Conservation (phyloP, 2,329 filamentous ascomycete genomes). For the Phoma sp. region DNA sequence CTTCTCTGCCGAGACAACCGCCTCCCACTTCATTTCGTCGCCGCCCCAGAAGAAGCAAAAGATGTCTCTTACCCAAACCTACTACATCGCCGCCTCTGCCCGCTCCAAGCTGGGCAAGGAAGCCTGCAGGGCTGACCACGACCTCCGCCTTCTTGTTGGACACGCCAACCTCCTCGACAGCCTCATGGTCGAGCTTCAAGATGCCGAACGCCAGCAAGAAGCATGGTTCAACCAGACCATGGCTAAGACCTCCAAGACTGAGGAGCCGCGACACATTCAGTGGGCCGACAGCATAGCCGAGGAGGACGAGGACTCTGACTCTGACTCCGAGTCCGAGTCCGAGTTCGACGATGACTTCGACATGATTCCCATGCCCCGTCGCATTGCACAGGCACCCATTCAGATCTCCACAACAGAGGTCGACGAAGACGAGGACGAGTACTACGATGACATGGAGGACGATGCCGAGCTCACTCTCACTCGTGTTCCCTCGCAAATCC, state of each 20-base stretch:
- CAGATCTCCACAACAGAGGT: constrained; percentile 53
- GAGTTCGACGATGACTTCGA: constrained; percentile 61
- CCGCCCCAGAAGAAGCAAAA: constrained; percentile 69
- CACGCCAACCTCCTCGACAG: constrained; percentile 98
- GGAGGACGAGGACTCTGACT: constrained; percentile 67
- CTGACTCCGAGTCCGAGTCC: constrained; percentile 57
- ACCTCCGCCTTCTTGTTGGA: constrained; percentile 92
- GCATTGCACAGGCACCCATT: constrained; percentile 50
- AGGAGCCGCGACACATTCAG: constrained; percentile 76
- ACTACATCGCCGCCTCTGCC: constrained; percentile 97
- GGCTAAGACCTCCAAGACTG: constrained; percentile 69
- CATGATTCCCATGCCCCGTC: constrained; percentile 51
- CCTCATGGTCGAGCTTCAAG: constrained; percentile 88
- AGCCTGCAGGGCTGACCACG: constrained; percentile 88
- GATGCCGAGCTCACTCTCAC: constrained; percentile 55
- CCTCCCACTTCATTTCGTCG: constrained; percentile 51
- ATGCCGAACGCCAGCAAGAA: constrained; percentile 94
- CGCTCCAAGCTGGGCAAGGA: constrained; percentile 94
- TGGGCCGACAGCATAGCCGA: constrained; percentile 83
- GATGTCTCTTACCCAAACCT: constrained; percentile 98
- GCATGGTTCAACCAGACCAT: constrained; percentile 98
- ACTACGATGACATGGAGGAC: constrained; percentile 56
- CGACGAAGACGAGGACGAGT: constrained; percentile 48
- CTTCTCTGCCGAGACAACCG: constrained; percentile 52
- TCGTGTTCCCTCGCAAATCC: constrained; percentile 52